phyloP scores from a whole-genome alignment of 306 rosid species.

The Quercus suber region DNA sequence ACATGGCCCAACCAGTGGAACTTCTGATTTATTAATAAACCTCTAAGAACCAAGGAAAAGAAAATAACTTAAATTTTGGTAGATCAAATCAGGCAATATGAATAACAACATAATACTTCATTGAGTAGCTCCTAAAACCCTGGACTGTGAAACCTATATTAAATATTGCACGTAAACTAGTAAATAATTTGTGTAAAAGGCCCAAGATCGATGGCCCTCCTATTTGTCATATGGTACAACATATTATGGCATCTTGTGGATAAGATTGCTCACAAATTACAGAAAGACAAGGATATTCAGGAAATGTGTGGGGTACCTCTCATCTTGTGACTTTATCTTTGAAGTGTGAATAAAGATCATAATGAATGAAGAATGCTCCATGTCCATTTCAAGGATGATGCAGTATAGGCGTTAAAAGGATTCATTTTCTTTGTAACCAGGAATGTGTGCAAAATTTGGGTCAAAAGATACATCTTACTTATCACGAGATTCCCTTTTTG shows the following conservation, averaged over 20 bases:
- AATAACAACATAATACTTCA: too few relatives aligned
- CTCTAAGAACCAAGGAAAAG: too few relatives aligned
- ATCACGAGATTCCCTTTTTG: constrained; percentile 65
- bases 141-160: neutral
- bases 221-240: neutral
- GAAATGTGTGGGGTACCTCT: neutral
- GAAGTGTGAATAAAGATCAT: neutral
- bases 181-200: neutral
- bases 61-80: too few relatives aligned
- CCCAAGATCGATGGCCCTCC: neutral
- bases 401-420: neutral
- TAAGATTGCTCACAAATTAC: neutral
- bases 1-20: too few relatives aligned
- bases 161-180: neutral
- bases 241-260: neutral
- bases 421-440: neutral
- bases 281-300: neutral
- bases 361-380: neutral
- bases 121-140: neutral
- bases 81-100: too few relatives aligned
- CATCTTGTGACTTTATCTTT: neutral
- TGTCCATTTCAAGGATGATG: neutral
- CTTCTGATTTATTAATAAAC: too few relatives aligned
- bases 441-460: constrained; percentile 16
- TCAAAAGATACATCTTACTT: constrained; percentile 43